Base-by-base conservation (phyloP, 2,329 filamentous ascomycete species). In the Monosporascus cannonballus region DNA sequence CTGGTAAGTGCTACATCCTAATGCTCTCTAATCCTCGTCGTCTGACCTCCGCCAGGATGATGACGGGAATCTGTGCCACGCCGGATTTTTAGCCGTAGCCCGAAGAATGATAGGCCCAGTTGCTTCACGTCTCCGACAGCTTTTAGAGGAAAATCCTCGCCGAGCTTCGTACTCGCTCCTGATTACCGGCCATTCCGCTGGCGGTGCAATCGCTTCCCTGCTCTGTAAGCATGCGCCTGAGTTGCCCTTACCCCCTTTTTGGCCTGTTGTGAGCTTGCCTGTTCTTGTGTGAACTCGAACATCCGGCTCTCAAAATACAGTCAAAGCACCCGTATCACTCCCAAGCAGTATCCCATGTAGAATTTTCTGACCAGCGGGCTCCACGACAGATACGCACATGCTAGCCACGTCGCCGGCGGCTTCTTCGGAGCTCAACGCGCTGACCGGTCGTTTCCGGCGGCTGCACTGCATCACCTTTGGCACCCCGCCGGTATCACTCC, bases 401-500 rank as follows among this genome's bases (percentile, higher is more conserved):
- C 78, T 93, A 39, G 75, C 83, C 2, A 76, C 73, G 2, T 79
- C 76, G 1, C 69, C 67, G 14, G 69, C 69, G 2, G 75, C 85
- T 3, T 68, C 75, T 42, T 90, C 85, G 6, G 87, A 93, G 63
- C 80, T 96, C 44, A 89, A 79, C 55, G 68, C 74, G 34, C 77
- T 95, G 4, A 84, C 86, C 0, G 77, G 77, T 2, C 85, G 77
- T 68, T 94, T 96, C 72, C 87, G 85, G 63, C 78, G 89, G 42
- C 79, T 95, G 3, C 90, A 96, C 69, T 96, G 90, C 69, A 75
- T 95, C 41, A 92, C 87, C 0, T 95, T 95, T 60, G 90, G 90
- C n/a, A 80, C 89, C 0, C 90, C 90, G 1, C 90, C 90, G 0
- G 76, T 95, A 2, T 87, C 84, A 20, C 75, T 91, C 1, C 74